phyloP scores from a whole-genome alignment of 1,284 basidiomycete species.

The Apiotrichum gracile region DNA sequence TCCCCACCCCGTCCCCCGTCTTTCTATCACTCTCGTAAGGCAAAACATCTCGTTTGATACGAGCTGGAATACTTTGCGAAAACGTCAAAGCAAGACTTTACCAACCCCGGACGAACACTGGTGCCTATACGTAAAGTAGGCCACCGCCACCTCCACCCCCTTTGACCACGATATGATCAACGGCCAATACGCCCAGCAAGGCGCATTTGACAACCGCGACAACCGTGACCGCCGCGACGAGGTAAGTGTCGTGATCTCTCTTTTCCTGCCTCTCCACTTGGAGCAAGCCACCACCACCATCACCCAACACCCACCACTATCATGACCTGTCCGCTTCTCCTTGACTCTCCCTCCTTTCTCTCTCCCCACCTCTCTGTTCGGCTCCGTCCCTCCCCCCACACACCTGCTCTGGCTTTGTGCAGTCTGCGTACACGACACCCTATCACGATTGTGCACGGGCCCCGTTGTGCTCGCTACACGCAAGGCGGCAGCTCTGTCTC shows the following conservation, averaged over 20 bases:
- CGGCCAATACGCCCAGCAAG: slow-evolving; percentile 10
- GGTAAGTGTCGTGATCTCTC: slow-evolving; percentile 6
- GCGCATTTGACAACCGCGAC: slow-evolving; percentile 5
- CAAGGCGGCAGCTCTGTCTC: no score
- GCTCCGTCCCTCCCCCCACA: neutral
- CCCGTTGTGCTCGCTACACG: no score
- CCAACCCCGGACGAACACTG: neutral
- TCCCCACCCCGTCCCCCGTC: neutral
- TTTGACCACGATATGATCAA: slow-evolving; percentile 4
- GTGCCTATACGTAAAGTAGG: neutral
- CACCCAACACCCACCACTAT: no score
- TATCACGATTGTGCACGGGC: no score
- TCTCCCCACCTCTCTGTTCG: neutral
- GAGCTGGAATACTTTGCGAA: neutral
- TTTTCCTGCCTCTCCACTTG: neutral
- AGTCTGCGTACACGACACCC: no score
- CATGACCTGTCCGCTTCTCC: no score
- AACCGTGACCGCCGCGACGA: slow-evolving; percentile 10
- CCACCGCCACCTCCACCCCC: neutral
- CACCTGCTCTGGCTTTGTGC: no score
- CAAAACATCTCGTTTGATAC: neutral
- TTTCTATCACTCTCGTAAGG: no score
- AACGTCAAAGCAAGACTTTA: no score
- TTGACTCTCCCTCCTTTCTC: neutral
- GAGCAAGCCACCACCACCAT: neutral